A percentile compares a stretch with the other conserved stretches of the same genome.
phyloP scores from a whole-genome alignment of 352 stramenopile genomes.

The Pythium rhizo-oryzae region DNA sequence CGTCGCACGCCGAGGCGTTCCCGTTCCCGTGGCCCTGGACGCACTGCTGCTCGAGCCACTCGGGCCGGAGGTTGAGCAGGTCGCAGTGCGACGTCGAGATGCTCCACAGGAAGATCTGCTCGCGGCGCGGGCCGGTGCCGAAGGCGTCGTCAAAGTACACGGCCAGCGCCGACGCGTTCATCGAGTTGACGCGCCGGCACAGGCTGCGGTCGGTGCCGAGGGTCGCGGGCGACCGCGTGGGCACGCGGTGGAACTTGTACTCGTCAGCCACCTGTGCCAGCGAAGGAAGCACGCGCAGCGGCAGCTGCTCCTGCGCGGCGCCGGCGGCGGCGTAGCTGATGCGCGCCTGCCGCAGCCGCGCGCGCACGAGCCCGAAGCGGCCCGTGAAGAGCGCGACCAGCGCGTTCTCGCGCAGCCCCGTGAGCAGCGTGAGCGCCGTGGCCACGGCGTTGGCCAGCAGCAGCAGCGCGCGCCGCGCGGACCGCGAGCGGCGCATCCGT shows the following conservation, averaged over 20 bases:
- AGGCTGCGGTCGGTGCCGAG: conserved; percentile 36
- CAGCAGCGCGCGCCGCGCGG: conserved; percentile 22
- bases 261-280: conserved; percentile 32
- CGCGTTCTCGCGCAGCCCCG: conserved; percentile 36
- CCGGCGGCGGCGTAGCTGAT: conserved; percentile 53
- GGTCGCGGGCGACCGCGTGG: conserved; percentile 24
- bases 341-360: conserved; percentile 34
- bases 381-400: conserved; percentile 23
- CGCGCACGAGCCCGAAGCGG: conserved; percentile 28
- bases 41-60: conserved; percentile 24
- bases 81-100: conserved; percentile 42
- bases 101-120: conserved; percentile 34
- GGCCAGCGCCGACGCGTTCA: conserved; percentile 30
- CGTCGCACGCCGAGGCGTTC: conserved; percentile 31
- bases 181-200: conserved; percentile 37
- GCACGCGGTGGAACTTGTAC: conserved; percentile 34
- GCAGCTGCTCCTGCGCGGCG: conserved; percentile 33
- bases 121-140: conserved; percentile 29
- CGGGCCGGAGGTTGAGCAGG: conserved; percentile 36
- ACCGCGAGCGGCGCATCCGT: too few relatives aligned
- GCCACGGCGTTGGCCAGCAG: conserved; percentile 25
- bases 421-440: conserved; percentile 37
- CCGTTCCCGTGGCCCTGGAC: background rate
- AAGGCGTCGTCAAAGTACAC: conserved; percentile 42
- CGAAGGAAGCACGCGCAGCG: conserved; percentile 33